Base-by-base conservation (phyloP, 108 stramenopile genomes). In the Stephanodiscus minutulus region DNA sequence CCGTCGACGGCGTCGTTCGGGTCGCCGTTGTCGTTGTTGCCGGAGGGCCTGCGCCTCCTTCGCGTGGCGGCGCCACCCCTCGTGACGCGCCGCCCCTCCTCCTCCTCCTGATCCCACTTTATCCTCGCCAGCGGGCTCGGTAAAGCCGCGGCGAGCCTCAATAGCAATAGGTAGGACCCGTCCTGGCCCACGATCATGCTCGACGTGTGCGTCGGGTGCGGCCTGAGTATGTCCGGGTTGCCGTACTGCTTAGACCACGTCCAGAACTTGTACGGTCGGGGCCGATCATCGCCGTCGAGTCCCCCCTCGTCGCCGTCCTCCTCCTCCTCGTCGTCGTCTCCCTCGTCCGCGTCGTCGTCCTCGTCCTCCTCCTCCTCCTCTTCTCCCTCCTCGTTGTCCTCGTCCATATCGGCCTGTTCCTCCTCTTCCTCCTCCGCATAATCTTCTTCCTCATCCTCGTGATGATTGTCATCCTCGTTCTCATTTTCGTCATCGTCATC, bases 121-220 rank as follows among this genome's bases (percentile, higher is more conserved):
- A 79, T 79, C 21, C 77, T 31, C 8, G 77, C 77, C 59, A 79
- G 60, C 0, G 77, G 77, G 31, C 64, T 66, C 18, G 77, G 77
- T 10, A 79, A 31, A 43, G 77, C 77, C 15, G 77, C 77, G 9
- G 77, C 70, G 46, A 79, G 60, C 61, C 77, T 41, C 9, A 79
- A 37, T 9, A 79, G 29, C 21, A 79, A 44, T 9, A 79, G 52
- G 28, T 79, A 79, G 3, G 77, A 67, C n/a, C 77, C 77, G 37
- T 79, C 77, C 66, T 79, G 70, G 49, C 77, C 77, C 11, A 79
- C 77, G 27, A 79, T 63, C 77, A 79, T 79, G 59, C 70, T 71
- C 5, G 77, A 79, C 1, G 61, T 62, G 27, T 72, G 77, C 3
- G 77, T 72, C 4, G 77, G 70, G 62, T 79, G 70, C 20, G 77